A percentile compares a stretch with the other conserved stretches of the same genome.
These are phyloP conservation scores for Isabelozyma heimii DNA, from an alignment of 805 yeast species.

Conservation along the genomic window DNA sequence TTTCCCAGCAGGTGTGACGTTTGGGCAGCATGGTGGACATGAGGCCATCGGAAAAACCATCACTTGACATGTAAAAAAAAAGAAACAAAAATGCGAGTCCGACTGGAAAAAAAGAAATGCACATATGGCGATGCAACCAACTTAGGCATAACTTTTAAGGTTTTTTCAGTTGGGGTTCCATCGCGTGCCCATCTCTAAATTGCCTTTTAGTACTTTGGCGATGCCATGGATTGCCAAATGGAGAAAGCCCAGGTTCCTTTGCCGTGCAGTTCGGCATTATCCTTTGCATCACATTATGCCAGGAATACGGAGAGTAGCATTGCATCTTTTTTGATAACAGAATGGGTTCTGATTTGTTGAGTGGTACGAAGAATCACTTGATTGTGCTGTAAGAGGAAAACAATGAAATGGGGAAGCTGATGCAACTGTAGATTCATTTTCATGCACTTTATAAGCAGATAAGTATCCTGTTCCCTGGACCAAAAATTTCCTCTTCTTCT, in stretches of 20 bases:
- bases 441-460: no score
- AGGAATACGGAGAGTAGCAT: background rate
- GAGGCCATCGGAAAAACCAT: background rate
- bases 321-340: background rate
- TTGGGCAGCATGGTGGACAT: background rate
- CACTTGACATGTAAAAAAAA: background rate
- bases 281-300: background rate
- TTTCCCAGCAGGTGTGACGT: no score
- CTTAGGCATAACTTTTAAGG: background rate
- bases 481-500: no score
- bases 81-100: background rate
- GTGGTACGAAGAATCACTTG: background rate
- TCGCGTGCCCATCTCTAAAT: background rate
- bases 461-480: background rate
- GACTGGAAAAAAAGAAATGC: background rate
- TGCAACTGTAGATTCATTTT: background rate
- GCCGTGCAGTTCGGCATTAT: background rate
- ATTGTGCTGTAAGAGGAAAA: background rate
- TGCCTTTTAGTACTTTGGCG: background rate
- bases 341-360: background rate
- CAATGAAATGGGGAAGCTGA: background rate
- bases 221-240: background rate
- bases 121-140: background rate
- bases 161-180: background rate
- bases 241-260: background rate